Conservation (phyloP, 257 asterid genomes). For the Solanum dulcamara region DNA sequence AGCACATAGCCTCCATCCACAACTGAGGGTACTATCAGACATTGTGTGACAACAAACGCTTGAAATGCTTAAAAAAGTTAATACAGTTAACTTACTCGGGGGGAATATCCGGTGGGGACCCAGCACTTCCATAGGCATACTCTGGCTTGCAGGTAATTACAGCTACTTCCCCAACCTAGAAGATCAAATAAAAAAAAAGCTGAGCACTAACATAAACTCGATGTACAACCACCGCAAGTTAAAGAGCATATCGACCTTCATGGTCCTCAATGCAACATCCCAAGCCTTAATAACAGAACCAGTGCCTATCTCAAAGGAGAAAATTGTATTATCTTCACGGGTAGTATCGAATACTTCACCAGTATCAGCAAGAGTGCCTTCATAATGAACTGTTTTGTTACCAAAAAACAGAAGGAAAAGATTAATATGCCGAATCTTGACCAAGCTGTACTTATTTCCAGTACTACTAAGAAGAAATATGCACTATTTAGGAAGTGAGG, state of each 20-base stretch:
- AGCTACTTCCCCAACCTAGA: conserved; percentile 91
- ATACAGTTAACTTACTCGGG: conserved; percentile 43
- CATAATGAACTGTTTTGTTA: conserved; percentile 65
- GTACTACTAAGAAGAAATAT: neutral
- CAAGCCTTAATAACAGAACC: conserved; percentile 93
- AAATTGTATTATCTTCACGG: conserved; percentile 80
- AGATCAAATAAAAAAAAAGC: neutral
- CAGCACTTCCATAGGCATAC: conserved; percentile 84
- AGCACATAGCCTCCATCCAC: too few relatives aligned
- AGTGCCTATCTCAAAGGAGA: conserved; percentile 72
- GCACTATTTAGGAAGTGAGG: neutral
- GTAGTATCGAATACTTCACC: conserved; percentile 95
- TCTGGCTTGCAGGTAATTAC: conserved; percentile 92
- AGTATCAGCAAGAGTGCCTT: conserved; percentile 81
- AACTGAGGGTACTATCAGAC: neutral
- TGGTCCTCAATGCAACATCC: conserved; percentile 84
- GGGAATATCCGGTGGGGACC: conserved; percentile 97
- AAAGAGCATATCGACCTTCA: conserved; percentile 50
- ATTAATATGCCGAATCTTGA: neutral
- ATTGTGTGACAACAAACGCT: neutral
- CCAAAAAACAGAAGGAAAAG: neutral
- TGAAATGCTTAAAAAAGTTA: neutral
- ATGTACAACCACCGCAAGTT: neutral
- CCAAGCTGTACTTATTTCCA: neutral
- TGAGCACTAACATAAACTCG: neutral